Evolutionary conservation across 805 yeast species (phyloP), one percentile per base, ranked within the genome.

Genomic region (Metschnikowia cerradonensis): DNA sequence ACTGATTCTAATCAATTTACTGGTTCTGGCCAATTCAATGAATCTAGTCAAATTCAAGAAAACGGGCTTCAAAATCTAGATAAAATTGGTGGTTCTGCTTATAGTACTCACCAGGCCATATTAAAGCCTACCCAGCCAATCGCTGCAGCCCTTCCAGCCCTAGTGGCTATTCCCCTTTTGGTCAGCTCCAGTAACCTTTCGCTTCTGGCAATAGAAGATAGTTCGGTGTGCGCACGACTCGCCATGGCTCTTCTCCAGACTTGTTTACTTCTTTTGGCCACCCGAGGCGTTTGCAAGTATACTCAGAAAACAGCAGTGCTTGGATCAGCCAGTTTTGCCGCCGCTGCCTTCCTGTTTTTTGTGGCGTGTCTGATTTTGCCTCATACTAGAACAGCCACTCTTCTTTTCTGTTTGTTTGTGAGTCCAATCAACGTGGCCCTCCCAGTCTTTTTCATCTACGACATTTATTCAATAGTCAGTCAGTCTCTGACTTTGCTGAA

Each of bases 111-210:
- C 11, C 30, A 26, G 11, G 11, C 11, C 30, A 23, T 20, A 7
- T 14, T 37, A n/a, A 45, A 47, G n/a, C 49, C 26, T 4, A 30
- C 40, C 4, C 50, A 35, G 37, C 36, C 45, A 22, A 34, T 67
- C 32, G 45, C 62, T 33, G 59, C 63, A n/a, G 61, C 72, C 3
- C 55, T 70, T 32, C 75, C 75, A 1, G 64, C 67, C 23, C 55
- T 71, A 30, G 62, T 66, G 42, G 65, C 73, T 4, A 59, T 68
- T 31, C 71, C 73, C 10, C 56, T 67, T 38, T 50, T 67, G 43
- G 59, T 68, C 26, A 48, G 69, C 37, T 60, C 71, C 40, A 58
- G 60, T 41, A 52, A 55, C 20, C 43, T 70, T 19, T 55, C 67
- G 6, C 47, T 50, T 34, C 47, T 49, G 34, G 20, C 33, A 10